Conservation (phyloP, 768 basidiomycete genomes). For the Amanita rubescens region DNA sequence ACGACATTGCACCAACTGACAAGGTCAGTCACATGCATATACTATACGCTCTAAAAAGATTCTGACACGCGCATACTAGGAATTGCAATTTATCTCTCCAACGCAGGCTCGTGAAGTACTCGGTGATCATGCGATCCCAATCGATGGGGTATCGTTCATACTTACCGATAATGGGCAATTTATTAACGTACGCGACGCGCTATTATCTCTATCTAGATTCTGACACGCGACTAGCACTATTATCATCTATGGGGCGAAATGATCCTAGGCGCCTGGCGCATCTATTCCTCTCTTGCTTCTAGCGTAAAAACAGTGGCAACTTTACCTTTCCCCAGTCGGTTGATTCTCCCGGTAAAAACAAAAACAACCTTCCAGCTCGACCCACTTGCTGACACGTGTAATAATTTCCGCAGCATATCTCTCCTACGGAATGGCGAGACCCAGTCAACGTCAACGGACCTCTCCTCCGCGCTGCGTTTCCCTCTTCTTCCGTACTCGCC, state of each 20-base stretch:
- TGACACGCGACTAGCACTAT: conserved; percentile 26
- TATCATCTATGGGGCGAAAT: conserved; percentile 44
- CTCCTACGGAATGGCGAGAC: conserved; percentile 65
- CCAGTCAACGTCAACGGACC: conserved; percentile 51
- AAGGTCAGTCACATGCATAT: no score
- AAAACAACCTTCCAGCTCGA: no score
- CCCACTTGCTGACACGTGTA: no score
- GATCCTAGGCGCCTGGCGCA: conserved; percentile 34
- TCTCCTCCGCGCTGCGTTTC: conserved; percentile 60
- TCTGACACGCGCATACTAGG: no score
- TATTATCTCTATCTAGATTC: not conserved
- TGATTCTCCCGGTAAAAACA: conserved; percentile 25
- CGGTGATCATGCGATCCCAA: no score
- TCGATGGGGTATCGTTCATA: no score
- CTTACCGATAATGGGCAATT: conserved; percentile 20
- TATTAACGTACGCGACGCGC: conserved; percentile 16
- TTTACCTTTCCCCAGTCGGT: conserved; percentile 15
- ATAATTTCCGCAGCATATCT: no score
- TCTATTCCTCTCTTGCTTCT: conserved; percentile 22
- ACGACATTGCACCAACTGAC: conserved; percentile 13
- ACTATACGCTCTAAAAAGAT: no score
- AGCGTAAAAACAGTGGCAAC: not conserved
- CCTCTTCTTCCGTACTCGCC: conserved; percentile 47
- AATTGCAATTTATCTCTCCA: no score
- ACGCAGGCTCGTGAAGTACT: no score